phyloP scores from a whole-genome alignment of 192 early-diverging fungal species.

The Backusella australiensis region DNA sequence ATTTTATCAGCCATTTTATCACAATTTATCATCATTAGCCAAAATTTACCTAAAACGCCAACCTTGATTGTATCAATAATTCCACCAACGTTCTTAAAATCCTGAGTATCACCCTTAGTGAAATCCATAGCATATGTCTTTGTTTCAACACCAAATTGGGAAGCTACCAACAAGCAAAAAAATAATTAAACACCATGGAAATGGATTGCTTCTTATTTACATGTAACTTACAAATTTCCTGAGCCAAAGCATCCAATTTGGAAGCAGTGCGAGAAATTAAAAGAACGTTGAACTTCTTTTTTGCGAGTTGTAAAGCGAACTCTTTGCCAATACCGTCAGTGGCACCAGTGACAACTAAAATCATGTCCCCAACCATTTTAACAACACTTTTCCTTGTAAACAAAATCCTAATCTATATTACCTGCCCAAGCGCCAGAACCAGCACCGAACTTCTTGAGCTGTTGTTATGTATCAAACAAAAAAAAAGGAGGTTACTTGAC shows the following conservation, averaged over 20 bases:
- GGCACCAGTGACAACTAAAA: slow-evolving; percentile 86
- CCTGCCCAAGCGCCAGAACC: slow-evolving; percentile 62
- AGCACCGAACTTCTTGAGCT: slow-evolving; percentile 58
- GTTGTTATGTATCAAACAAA: neutral
- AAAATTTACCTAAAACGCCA: slow-evolving; percentile 51
- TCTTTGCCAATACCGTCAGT: slow-evolving; percentile 97
- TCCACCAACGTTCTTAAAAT: slow-evolving; percentile 65
- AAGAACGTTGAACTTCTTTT: slow-evolving; percentile 79
- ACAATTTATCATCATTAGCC: neutral
- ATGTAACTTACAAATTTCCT: slow-evolving; percentile 56
- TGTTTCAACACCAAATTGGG: slow-evolving; percentile 59
- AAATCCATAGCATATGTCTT: slow-evolving; percentile 82
- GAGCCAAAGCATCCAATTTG: slow-evolving; percentile 76
- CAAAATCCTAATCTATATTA: slow-evolving; percentile 19
- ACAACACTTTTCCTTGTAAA: neutral
- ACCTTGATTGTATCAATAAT: slow-evolving; percentile 56
- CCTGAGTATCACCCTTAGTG: slow-evolving; percentile 51
- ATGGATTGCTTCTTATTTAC: neutral
- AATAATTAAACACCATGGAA: neutral
- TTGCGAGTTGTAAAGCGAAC: slow-evolving; percentile 88
- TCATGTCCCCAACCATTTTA: neutral
- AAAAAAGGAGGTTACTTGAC: neutral
- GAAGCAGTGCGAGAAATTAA: slow-evolving; percentile 77
- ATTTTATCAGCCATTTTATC: neutral
- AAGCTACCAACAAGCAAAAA: slow-evolving; percentile 2